These are phyloP conservation scores for Leccinum aurantiacum DNA, from an alignment of 768 basidiomycete species.

Conservation along the genomic window DNA sequence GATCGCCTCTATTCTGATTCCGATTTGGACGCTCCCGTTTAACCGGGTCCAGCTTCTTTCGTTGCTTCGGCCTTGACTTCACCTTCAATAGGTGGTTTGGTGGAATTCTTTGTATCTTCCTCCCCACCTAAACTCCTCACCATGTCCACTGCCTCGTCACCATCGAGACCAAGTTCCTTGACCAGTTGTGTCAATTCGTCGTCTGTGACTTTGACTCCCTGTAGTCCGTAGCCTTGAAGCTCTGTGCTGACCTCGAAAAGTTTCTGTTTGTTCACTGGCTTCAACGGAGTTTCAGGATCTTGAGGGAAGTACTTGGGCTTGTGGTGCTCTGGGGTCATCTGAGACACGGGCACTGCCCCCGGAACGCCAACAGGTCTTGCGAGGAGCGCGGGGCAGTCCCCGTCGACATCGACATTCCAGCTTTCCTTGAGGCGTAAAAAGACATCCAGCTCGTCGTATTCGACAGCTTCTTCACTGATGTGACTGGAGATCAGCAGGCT, in stretches of 20 bases:
- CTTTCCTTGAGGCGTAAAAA: conserved; percentile 74
- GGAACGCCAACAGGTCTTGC: conserved; percentile 76
- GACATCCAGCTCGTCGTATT: conserved; percentile 65
- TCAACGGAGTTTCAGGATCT: conserved; percentile 44
- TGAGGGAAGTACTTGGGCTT: conserved; percentile 53
- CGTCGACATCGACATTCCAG: conserved; percentile 60
- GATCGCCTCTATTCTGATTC: conserved; percentile 4
- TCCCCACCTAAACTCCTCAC: conserved; percentile 57
- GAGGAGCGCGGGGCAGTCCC: conserved; percentile 53
- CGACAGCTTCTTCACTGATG: conserved; percentile 79
- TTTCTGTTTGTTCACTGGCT: conserved; percentile 57
- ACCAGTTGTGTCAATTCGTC: conserved; percentile 72
- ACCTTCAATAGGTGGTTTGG: conserved; percentile 11
- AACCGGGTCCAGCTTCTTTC: conserved; percentile 1
- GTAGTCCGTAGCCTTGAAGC: conserved; percentile 67
- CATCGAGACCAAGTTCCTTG: conserved; percentile 72
- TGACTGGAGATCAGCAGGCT: conserved; percentile 9
- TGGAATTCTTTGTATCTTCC: conserved; percentile 11
- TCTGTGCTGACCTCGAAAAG: conserved; percentile 67
- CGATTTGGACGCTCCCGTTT: conserved; percentile 3
- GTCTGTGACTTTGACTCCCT: conserved; percentile 75
- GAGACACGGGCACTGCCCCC: conserved; percentile 68
- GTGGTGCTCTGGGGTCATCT: conserved; percentile 80
- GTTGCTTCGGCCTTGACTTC: conserved; percentile 8
- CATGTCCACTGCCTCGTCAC: conserved; percentile 74